These are phyloP conservation scores for Sugiyamaella grinbergsii DNA, from an alignment of 1,139 yeast genomes.

Conservation along the genomic window DNA sequence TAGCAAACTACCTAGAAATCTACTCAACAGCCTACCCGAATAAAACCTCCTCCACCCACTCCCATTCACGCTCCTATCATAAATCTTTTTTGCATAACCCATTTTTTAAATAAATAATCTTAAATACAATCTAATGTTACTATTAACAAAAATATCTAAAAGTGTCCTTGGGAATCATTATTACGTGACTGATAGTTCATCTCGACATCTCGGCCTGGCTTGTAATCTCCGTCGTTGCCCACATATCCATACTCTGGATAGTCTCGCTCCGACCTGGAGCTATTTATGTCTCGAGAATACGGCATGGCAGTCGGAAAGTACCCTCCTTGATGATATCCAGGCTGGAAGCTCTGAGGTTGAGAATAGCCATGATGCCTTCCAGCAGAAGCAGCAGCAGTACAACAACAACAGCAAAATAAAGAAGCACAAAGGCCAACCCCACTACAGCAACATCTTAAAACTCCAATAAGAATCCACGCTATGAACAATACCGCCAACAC, in stretches of 20 bases:
- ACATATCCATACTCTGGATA: conserved; percentile 29
- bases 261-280: conserved; percentile 1
- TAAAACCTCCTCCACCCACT: no score
- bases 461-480: conserved; percentile 46
- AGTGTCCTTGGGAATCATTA: conserved; percentile 8
- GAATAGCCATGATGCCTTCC: conserved; percentile 16
- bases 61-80: no score
- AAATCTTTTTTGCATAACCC: no score
- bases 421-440: conserved; percentile 47
- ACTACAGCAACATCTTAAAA: conserved; percentile 46
- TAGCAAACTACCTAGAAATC: no score
- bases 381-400: conserved; percentile 20
- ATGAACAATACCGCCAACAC: conserved; percentile 51
- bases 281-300: conserved; percentile 1
- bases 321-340: conserved; percentile 19
- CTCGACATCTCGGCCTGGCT: conserved; percentile 26
- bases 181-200: conserved; percentile 25
- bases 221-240: conserved; percentile 28
- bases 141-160: neutral
- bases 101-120: conserved; percentile 5
- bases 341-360: conserved; percentile 23
- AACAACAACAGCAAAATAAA: conserved; percentile 49
- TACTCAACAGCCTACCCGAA: no score
- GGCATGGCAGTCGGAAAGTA: conserved; percentile 14
- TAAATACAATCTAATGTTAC: neutral